phyloP scores from a whole-genome alignment of 1,139 yeast genomes.

The Yamadazyma spencermartinsiae region DNA sequence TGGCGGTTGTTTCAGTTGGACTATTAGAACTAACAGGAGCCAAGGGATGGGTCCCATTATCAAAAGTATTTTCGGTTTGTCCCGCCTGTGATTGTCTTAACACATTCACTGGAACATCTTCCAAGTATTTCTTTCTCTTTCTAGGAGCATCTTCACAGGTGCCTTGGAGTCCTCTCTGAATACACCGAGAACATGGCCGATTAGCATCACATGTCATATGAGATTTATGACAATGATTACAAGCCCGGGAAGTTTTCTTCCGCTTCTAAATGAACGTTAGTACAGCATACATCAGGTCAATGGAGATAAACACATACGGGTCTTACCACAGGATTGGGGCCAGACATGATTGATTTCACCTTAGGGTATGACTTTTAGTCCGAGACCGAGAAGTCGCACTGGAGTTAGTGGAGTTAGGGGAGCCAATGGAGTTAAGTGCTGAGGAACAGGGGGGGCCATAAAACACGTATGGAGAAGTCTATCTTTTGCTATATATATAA shows the following conservation, averaged over 20 bases:
- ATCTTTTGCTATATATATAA: no score
- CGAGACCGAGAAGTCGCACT: not conserved
- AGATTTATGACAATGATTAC: conserved; percentile 81
- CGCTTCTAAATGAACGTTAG: conserved; percentile 27
- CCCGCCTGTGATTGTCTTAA: not conserved
- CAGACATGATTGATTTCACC: not conserved
- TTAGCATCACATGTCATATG: conserved; percentile 83
- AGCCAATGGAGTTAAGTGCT: no score
- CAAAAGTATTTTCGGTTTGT: conserved; percentile 4
- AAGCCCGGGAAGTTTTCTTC: conserved; percentile 74
- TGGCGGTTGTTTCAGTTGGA: not conserved
- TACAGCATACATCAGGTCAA: not conserved
- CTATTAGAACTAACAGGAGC: not conserved
- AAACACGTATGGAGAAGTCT: no score
- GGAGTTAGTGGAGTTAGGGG: no score
- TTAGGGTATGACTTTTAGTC: not conserved
- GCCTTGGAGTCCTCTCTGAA: conserved; percentile 63
- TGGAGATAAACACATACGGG: not conserved
- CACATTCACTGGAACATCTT: conserved; percentile 45
- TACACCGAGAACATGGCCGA: conserved; percentile 84
- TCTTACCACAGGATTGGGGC: not conserved
- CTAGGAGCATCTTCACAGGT: conserved; percentile 90
- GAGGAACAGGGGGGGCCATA: no score
- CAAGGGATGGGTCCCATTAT: not conserved
- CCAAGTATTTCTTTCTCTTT: conserved; percentile 77